Evolutionary conservation across 2,329 filamentous ascomycete species (phyloP), one percentile per base, ranked within the genome.

Genomic region (Orbilia blumenaviensis): DNA sequence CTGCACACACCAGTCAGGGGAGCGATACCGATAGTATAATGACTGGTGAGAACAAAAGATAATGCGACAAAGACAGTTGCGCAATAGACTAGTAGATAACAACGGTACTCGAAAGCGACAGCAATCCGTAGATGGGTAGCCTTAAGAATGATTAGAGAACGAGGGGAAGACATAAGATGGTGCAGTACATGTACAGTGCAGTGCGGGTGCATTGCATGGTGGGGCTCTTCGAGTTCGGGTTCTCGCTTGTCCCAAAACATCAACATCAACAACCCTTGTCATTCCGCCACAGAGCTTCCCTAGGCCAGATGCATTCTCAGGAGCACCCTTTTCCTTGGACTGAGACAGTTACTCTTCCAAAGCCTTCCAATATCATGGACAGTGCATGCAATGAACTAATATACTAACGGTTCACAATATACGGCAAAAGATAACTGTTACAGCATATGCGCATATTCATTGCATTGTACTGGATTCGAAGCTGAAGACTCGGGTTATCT

Each of bases 241-340:
- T 42, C 66, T 69, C 66, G 66, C 66, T 71, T 71, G 56, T 71
- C 66, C 66, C 66, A 71, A 71, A 71, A 71, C 66, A 71, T 68
- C 64, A 61, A 60, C 21, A 54, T 71, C 61, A 71, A 71, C 66
- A 71, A 71, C 56, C 66, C 66, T 27, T 54, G 50, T 38, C 52
- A 56, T 56, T 56, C 52, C 34, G 23, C 46, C 23, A 52, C 46
- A 41, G 42, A 62, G 29, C n/a, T n/a, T 42, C 21, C 56, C 36
- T 44, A 23, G 16, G 46, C 46, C 23, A 50, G 10, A n/a, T 44
- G 27, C 12, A 34, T 27, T 23, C 21, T 16, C 12, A n/a, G 32
- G 9, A 32, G 9, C 41, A 18, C n/a, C 18, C 18, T 32, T 21
- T 29, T 3, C 18, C 12, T 29, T 32, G n/a, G n/a, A n/a, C 23